A percentile compares a stretch with the other conserved stretches of the same genome.
Evolutionary conservation across 129 eudicot genomes (phyloP).

Genomic region (Artemisia tridentata): DNA sequence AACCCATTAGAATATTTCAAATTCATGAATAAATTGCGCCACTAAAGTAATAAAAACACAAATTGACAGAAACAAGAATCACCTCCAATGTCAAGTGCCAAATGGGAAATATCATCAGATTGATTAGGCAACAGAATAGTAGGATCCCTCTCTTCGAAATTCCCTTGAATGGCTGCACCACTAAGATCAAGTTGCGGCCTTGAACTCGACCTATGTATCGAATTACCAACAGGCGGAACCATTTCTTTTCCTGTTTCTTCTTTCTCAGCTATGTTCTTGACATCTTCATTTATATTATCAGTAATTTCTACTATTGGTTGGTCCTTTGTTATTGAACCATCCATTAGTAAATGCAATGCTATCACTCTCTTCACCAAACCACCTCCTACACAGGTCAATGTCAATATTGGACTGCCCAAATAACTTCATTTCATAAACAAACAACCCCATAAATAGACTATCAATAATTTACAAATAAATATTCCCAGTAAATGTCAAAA

Average conservation of each 20-base stretch:
- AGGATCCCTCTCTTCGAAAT: conserved; percentile 92
- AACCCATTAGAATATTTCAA: background rate
- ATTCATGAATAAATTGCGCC: too few species aligned
- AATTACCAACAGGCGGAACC: conserved; percentile 57
- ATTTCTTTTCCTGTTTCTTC: conserved; percentile 56
- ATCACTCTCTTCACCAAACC: conserved; percentile 31
- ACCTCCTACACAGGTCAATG: conserved; percentile 36
- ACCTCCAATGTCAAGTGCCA: conserved; percentile 99
- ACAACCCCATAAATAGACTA: too few species aligned
- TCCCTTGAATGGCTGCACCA: conserved; percentile 97
- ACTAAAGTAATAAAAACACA: conserved; percentile 6
- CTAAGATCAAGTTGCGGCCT: conserved; percentile 90
- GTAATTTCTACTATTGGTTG: conserved; percentile 33
- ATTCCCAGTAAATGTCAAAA: too few species aligned
- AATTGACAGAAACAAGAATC: conserved; percentile 11
- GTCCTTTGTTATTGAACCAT: conserved; percentile 28
- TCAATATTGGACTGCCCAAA: conserved; percentile 36
- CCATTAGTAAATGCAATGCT: conserved; percentile 37
- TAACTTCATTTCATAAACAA: too few species aligned
- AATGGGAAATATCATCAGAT: conserved; percentile 92
- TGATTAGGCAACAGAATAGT: conserved; percentile 93
- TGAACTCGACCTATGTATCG: conserved; percentile 76
- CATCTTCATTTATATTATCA: conserved; percentile 43
- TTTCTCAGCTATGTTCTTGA: conserved; percentile 7
- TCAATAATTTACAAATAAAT: too few species aligned